phyloP scores from a whole-genome alignment of 352 stramenopile species.

The Phytophthora rubi region DNA sequence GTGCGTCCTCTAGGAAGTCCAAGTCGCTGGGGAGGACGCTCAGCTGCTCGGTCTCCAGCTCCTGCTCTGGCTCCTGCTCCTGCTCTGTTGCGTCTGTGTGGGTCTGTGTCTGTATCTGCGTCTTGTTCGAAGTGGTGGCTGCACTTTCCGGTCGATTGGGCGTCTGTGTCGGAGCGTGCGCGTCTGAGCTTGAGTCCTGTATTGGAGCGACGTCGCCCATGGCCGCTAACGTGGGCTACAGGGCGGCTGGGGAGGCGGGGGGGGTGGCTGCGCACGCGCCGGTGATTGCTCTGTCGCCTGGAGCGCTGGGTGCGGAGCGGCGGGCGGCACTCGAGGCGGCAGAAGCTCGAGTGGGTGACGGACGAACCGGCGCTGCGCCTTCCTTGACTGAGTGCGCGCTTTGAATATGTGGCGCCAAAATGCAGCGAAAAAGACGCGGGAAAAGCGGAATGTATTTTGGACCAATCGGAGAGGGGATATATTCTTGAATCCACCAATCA shows the following conservation, averaged over 20 bases:
- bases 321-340: background rate
- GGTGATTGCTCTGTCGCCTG: constrained; percentile 11
- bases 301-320: background rate
- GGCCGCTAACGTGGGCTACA: constrained; percentile 14
- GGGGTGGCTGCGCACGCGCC: background rate
- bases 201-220: background rate
- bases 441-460: constrained; percentile 16
- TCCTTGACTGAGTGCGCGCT: background rate
- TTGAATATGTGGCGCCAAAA: constrained; percentile 29
- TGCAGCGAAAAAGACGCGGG: constrained; percentile 22
- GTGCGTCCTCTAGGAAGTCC: constrained; percentile 50
- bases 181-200: background rate
- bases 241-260: constrained; percentile 1
- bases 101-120: background rate
- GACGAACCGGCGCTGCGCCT: background rate
- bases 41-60: constrained; percentile 30
- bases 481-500: constrained; percentile 16
- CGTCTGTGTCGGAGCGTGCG: background rate
- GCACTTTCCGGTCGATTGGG: background rate
- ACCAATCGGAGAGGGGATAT: constrained; percentile 3
- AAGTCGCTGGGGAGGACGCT: constrained; percentile 68
- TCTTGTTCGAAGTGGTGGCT: background rate
- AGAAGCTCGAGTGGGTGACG: constrained; percentile 3
- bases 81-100: constrained; percentile 12
- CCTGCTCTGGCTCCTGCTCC: constrained; percentile 20